Base-by-base conservation (phyloP, 2,329 filamentous ascomycete genomes). In the Paraphaeosphaeria sporulosa region DNA sequence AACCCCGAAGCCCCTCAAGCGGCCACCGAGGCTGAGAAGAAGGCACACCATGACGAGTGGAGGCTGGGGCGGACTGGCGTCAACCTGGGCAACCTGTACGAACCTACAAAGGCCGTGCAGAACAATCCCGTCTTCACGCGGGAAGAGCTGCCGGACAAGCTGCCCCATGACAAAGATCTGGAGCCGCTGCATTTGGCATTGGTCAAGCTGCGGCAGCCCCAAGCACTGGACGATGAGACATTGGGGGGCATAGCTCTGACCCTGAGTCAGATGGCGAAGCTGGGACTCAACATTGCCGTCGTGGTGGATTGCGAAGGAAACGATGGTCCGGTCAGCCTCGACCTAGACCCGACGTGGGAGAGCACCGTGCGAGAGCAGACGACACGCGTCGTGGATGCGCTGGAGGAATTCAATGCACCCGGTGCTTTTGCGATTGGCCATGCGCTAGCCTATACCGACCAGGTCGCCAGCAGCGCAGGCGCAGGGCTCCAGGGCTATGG, bases 261-360 rank as follows among this genome's bases (percentile, higher is more conserved):
- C 0, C 79, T 99, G 43, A 89, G 89, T 32, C 94, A 97, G 75
- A 87, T 99, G 52, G 87, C 89, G 42, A 88, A 90, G 55, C 85
- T 99, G 15, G 94, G 95, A 2, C 85, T 99, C 66, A 84, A 88
- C 52, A 93, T 93, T 61, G 87, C 94, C 21, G 86, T 99, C 0
- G 90, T 98, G 1, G 81, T 97, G 9, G 94, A 97, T 69, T 91
- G 89, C 54, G 78, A 83, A 30, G 79, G 83, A 27, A 79, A 80
- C 19, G 64, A 60, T 47, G 73, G 58, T 25, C 75, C 58, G 59
- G 71, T 59, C 73, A 76, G 27, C 62, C 66, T 67, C 50, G 73
- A 71, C 60, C 65, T 65, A 61, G 68, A 38, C 76, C 52, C 64
- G 1, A 59, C 59, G 17, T 76, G 74, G 68, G 80, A 79, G 78